Conservation (phyloP, 2,329 filamentous ascomycete species). For the Aspergillaceae sp. region DNA sequence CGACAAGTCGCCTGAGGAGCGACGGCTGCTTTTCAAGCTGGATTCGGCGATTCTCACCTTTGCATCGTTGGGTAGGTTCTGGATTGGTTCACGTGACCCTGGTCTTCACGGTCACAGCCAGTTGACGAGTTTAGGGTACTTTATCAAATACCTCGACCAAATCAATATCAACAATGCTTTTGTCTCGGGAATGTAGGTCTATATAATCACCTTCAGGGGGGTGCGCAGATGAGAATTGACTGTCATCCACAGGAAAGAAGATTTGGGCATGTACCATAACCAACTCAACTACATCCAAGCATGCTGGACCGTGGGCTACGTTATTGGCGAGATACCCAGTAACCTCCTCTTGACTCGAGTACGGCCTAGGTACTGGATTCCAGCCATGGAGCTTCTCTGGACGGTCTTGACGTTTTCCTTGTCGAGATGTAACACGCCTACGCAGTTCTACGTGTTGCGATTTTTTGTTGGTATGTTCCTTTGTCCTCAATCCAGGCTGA, state of each 20-base stretch:
- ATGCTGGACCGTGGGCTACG: conserved; percentile 54
- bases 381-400: conserved; percentile 42
- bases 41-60: conserved; percentile 43
- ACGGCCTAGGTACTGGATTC: conserved; percentile 42
- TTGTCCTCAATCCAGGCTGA: neutral
- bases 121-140: conserved; percentile 32
- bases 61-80: conserved; percentile 31
- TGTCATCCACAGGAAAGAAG: conserved; percentile 38
- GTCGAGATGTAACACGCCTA: conserved; percentile 32
- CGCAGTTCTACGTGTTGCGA: conserved; percentile 40
- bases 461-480: conserved; percentile 39
- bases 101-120: neutral
- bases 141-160: conserved; percentile 44
- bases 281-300: conserved; percentile 50
- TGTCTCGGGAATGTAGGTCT: conserved; percentile 38
- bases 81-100: neutral
- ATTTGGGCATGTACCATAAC: conserved; percentile 45
- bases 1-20: conserved; percentile 44
- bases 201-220: neutral
- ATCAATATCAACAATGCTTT: conserved; percentile 41
- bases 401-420: conserved; percentile 42
- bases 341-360: conserved; percentile 45
- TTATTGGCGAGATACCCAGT: conserved; percentile 45
- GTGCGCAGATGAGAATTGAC: neutral
- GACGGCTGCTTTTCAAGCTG: conserved; percentile 42